Percentiles rank a stretch among this genome's conserved stretches.
Conservation (phyloP, 768 basidiomycete species). For the Leccinellum albellum region DNA sequence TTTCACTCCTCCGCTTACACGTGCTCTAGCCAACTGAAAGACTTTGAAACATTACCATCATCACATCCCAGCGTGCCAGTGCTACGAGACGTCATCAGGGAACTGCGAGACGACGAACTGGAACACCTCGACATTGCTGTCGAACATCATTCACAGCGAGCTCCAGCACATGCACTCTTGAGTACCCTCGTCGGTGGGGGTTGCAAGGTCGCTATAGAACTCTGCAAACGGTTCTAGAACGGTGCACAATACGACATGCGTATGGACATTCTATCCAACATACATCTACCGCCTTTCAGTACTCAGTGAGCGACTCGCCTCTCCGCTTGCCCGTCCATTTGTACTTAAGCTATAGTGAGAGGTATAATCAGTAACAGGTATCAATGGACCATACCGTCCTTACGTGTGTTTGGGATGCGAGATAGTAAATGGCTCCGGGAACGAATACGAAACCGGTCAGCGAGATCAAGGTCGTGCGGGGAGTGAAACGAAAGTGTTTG, state of each 20-base stretch:
- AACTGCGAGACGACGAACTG: constrained; percentile 92
- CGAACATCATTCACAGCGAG: constrained; percentile 80
- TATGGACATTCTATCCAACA: not conserved
- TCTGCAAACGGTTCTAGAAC: constrained; percentile 75
- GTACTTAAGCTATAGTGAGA: constrained; percentile 43
- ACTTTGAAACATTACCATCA: constrained; percentile 57
- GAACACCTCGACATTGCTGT: constrained; percentile 93
- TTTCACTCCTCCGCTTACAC: constrained; percentile 3
- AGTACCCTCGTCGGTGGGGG: constrained; percentile 82
- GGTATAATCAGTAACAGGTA: constrained; percentile 5
- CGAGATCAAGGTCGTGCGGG: constrained; percentile 55
- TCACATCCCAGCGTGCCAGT: constrained; percentile 78
- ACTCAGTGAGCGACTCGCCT: constrained; percentile 37
- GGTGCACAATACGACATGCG: not conserved
- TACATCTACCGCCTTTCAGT: constrained; percentile 14
- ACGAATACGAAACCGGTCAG: constrained; percentile 62
- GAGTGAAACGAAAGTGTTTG: constrained; percentile 78
- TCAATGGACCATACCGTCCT: constrained; percentile 30
- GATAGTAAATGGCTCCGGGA: constrained; percentile 52
- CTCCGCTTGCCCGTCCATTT: constrained; percentile 52
- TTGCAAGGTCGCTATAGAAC: constrained; percentile 85
- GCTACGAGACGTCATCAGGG: constrained; percentile 65
- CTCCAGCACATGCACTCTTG: constrained; percentile 87
- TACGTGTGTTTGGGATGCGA: constrained; percentile 38
- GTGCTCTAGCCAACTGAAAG: constrained; percentile 68